Conservation (phyloP, 1,139 yeast genomes). For the Blastobotrys ciferrii region DNA sequence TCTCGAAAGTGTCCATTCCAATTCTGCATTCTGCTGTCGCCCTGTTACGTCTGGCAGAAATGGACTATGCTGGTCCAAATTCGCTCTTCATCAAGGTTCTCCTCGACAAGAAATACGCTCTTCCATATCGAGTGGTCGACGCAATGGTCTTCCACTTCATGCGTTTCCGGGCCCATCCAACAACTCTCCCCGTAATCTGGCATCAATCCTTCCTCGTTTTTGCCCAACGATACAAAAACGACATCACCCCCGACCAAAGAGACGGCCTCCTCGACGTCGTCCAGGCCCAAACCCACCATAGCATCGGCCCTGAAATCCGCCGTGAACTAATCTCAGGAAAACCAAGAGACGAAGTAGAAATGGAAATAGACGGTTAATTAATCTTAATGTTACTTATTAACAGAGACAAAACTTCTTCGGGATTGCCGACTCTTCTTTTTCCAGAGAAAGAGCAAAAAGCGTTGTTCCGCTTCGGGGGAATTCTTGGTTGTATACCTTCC, state of each 20-base stretch:
- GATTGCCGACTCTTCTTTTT: too few relatives aligned
- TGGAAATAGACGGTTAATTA: conserved; percentile 12
- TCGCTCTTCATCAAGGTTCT: conserved; percentile 87
- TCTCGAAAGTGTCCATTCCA: conserved; percentile 87
- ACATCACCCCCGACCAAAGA: conserved; percentile 95
- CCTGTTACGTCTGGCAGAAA: conserved; percentile 73
- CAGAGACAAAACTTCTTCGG: too few relatives aligned
- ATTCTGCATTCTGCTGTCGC: conserved; percentile 97
- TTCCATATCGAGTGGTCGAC: conserved; percentile 95
- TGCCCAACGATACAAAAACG: conserved; percentile 94
- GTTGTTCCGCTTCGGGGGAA: too few relatives aligned
- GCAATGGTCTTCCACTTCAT: conserved; percentile 93
- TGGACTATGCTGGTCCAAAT: conserved; percentile 75
- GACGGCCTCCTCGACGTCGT: conserved; percentile 89
- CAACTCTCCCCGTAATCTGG: conserved; percentile 95
- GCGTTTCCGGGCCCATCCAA: conserved; percentile 58
- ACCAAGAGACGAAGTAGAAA: conserved; percentile 39
- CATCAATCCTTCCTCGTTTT: conserved; percentile 92
- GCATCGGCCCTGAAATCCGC: conserved; percentile 91
- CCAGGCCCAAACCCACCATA: conserved; percentile 83
- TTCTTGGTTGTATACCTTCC: too few relatives aligned
- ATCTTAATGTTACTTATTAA: too few relatives aligned
- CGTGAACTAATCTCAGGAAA: conserved; percentile 87
- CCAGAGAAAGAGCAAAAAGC: too few relatives aligned
- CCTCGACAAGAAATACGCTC: conserved; percentile 90